Evolutionary conservation across 108 stramenopile genomes (phyloP).

Genomic region (Skeletonema potamos): DNA sequence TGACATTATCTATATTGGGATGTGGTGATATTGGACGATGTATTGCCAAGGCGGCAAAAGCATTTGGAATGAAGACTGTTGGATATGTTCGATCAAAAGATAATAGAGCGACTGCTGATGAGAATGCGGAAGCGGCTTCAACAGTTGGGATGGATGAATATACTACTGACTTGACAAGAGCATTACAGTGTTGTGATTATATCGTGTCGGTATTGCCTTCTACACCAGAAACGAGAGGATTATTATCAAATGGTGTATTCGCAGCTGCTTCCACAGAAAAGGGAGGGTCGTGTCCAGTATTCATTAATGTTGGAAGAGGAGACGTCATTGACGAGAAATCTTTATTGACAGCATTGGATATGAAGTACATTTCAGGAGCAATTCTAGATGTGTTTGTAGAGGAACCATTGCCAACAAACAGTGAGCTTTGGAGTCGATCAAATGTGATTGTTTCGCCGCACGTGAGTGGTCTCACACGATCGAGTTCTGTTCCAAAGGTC

Average conservation of each 20-base stretch:
- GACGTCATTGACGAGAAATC: slow-evolving; percentile 43
- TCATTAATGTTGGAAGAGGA: slow-evolving; percentile 57
- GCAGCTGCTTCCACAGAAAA: slow-evolving; percentile 4
- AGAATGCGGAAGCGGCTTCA: not conserved
- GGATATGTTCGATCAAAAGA: slow-evolving; percentile 29
- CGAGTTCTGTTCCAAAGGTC: slow-evolving; percentile 43
- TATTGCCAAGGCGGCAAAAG: slow-evolving; percentile 41
- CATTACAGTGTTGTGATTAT: slow-evolving; percentile 48
- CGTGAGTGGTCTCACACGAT: slow-evolving; percentile 43
- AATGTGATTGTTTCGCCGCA: slow-evolving; percentile 52
- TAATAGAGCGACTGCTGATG: not conserved
- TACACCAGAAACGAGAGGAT: slow-evolving; percentile 40
- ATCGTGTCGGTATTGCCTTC: slow-evolving; percentile 56
- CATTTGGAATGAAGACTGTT: slow-evolving; percentile 49
- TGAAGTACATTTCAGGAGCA: slow-evolving; percentile 45
- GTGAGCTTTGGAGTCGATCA: slow-evolving; percentile 42
- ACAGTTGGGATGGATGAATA: slow-evolving; percentile 28
- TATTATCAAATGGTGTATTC: slow-evolving; percentile 18
- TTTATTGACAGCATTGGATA: slow-evolving; percentile 42
- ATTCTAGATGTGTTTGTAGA: slow-evolving; percentile 54
- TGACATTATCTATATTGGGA: slow-evolving; percentile 51
- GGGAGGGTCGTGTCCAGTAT: slow-evolving; percentile 48
- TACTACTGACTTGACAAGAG: slow-evolving; percentile 33
- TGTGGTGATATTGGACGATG: slow-evolving; percentile 60
- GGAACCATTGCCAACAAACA: slow-evolving; percentile 47